A percentile compares a stretch with the other conserved stretches of the same genome.
Conservation (phyloP, 345 rosid species). For the Garcia nutans region DNA sequence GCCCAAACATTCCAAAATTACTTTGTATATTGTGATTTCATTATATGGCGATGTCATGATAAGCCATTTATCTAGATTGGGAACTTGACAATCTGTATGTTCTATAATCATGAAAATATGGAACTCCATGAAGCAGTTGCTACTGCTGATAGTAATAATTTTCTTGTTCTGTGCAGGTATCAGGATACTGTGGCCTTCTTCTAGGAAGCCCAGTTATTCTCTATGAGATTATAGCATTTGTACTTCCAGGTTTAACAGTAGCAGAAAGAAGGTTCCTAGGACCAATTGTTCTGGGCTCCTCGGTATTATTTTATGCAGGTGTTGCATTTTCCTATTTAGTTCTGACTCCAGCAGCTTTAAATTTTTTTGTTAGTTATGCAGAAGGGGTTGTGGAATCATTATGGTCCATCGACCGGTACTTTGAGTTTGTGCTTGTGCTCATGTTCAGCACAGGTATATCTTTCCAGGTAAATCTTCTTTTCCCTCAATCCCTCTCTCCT, state of each 20-base stretch:
- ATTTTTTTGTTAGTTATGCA: constrained; percentile 88
- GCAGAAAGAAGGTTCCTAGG: constrained; percentile 91
- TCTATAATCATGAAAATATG: background rate
- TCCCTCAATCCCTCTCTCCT: background rate
- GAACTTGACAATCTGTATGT: too few species aligned
- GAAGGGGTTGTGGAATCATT: constrained; percentile 96
- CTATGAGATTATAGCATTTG: constrained; percentile 92
- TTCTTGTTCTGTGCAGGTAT: constrained; percentile 55
- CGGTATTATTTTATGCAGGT: constrained; percentile 88
- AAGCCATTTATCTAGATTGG: background rate
- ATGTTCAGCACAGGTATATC: constrained; percentile 99
- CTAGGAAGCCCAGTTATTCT: constrained; percentile 90
- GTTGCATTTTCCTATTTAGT: constrained; percentile 76
- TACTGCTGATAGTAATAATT: background rate
- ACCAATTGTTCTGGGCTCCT: constrained; percentile 89
- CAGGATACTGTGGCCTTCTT: constrained; percentile 94
- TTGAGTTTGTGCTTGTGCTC: constrained; percentile 91
- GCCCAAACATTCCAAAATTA: background rate
- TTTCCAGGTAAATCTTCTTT: constrained; percentile 68
- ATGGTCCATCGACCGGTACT: constrained; percentile 99
- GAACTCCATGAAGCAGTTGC: background rate
- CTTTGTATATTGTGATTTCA: background rate
- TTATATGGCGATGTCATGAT: background rate
- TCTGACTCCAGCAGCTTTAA: constrained; percentile 93
- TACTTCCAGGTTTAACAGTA: constrained; percentile 89